Base-by-base conservation (phyloP, 768 basidiomycete genomes). In the Xerocomus brunneocitrinus region DNA sequence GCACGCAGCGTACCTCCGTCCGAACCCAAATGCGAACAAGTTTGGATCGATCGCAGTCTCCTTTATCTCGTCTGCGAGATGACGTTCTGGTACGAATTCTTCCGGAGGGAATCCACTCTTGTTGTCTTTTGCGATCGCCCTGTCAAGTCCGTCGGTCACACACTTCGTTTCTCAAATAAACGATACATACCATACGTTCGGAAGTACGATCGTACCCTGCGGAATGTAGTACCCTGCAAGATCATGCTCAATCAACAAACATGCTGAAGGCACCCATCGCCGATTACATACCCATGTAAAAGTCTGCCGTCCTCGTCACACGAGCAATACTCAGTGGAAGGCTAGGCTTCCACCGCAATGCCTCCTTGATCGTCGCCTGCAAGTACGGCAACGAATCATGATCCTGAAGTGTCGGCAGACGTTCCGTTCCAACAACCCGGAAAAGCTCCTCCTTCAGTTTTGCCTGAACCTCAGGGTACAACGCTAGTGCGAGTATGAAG, bases 351-450 rank as follows among this genome's bases (percentile, higher is more conserved):
- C 56, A 57, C 3, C 48, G 56, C 31, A 46, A 22, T 2, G 38
- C 27, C 34, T 84, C 30, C 30, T 30, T 30, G 30, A 30, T 52
- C 5, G 40, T 10, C 71, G 80, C 80, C n/a, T 72, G 71, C 22
- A 80, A 56, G 53, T 84, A 84, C 0, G 82, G 80, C 5, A 85
- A 68, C 5, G 66, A 62, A 42, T 77, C 65, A 16, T 58, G 58
- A 54, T 61, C 58, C 13, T 56, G 39, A 13, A 53, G 38, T 7
- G 56, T 70, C 0, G 83, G 83, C 1, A 83, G 68, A n/a, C 81
- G 70, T 5, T 73, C 78, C 1, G 19, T 46, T 49, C 56, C 78
- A 54, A 83, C 64, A 4, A 82, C 75, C 1, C 71, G 51, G 53
- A 79, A 78, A 4, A 30, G 30, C 9, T 30, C 30, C 30, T 30